Conservation (phyloP, 257 asterid genomes). For the Solanum paucissectum region DNA sequence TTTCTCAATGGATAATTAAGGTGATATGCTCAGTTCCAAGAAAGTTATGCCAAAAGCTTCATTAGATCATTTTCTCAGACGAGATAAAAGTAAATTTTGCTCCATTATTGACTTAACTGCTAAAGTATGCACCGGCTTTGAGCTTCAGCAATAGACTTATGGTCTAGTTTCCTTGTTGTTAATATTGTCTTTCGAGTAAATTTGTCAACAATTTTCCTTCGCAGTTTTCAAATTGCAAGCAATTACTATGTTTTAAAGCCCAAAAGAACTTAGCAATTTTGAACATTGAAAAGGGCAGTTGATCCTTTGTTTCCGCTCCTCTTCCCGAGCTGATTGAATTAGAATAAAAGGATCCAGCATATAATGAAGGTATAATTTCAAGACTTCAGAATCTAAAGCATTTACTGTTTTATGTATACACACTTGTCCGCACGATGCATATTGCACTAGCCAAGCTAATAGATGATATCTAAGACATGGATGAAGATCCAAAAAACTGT, state of each 20-base stretch:
- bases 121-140: not conserved
- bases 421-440: not conserved
- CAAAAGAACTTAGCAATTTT: not conserved
- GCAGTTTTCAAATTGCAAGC: not conserved
- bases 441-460: not conserved
- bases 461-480: not conserved
- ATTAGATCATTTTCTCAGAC: not conserved
- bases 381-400: not conserved
- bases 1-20: not conserved
- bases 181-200: not conserved
- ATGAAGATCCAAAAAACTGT: not conserved
- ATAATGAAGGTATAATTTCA: not conserved
- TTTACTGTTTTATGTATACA: not conserved
- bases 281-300: not conserved
- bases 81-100: not conserved
- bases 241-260: not conserved
- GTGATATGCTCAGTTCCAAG: not conserved
- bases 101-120: not conserved
- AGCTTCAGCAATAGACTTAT: not conserved
- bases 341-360: not conserved
- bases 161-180: not conserved
- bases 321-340: not conserved
- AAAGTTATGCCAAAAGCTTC: not conserved
- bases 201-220: too few species aligned
- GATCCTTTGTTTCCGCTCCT: not conserved